phyloP scores from a whole-genome alignment of 1,284 basidiomycete genomes.

The Rhodotorula sp. region DNA sequence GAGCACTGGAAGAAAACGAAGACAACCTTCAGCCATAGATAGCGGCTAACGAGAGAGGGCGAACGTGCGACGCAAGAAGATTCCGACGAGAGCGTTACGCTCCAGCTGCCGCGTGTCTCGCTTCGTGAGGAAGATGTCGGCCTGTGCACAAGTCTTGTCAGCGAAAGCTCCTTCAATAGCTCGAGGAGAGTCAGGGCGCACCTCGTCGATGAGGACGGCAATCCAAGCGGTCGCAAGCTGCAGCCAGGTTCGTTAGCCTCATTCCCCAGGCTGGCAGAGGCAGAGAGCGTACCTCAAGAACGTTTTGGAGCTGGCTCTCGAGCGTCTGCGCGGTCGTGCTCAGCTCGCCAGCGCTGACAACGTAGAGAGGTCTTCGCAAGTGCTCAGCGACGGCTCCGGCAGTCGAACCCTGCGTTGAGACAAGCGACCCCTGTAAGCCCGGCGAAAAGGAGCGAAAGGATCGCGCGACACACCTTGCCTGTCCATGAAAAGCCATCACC shows the following conservation, averaged over 20 bases:
- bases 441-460: background rate
- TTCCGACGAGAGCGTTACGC: slow-evolving; percentile 30
- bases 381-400: slow-evolving; percentile 35
- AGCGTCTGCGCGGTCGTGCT: slow-evolving; percentile 20
- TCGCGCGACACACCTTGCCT: slow-evolving; percentile 13
- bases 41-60: no score
- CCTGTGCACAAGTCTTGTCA: background rate
- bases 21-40: no score
- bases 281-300: slow-evolving; percentile 14
- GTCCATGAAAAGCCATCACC: slow-evolving; percentile 35
- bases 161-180: no score
- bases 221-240: slow-evolving; percentile 34
- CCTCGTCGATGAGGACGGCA: slow-evolving; percentile 39
- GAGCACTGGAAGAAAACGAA: slow-evolving; percentile 15
- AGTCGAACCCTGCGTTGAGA: background rate
- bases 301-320: slow-evolving; percentile 21
- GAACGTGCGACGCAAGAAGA: slow-evolving; percentile 12
- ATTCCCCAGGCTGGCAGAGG: accelerated
- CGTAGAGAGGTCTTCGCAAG: slow-evolving; percentile 31
- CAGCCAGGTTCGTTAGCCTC: background rate
- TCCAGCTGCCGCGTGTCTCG: slow-evolving; percentile 24
- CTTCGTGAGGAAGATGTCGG: slow-evolving; percentile 35
- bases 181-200: background rate
- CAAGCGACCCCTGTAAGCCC: accelerated
- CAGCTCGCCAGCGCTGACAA: slow-evolving; percentile 32